Evolutionary conservation across 164 flowering plant species (phyloP), one percentile per base, ranked within the genome.

Genomic region (Piper longum): DNA sequence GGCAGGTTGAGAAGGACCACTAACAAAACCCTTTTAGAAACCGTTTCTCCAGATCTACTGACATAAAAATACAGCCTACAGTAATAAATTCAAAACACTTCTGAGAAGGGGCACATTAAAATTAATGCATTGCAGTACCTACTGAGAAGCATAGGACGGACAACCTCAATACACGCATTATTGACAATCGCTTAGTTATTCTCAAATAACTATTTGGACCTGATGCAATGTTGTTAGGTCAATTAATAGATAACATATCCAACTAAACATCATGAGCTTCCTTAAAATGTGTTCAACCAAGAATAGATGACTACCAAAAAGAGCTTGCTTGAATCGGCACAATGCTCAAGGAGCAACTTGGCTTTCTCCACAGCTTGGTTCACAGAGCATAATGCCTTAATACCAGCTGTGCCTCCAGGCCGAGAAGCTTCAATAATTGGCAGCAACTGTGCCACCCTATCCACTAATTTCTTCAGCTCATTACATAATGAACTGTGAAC

Each of bases 301-400:
- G 59, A 7, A 26, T 14, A 44, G 36, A 61, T 62, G 65, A 61
- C 11, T 77, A 84, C 89, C 89, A 86, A 66, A 74, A 80, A 86
- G 12, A 86, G 78, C 73, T 81, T 86, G 71, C 92, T 84, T 43
- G 75, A 76, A 39, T 84, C 85, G 4, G 80, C 63, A 61, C 92
- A 84, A 68, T 75, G 73, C 67, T 80, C 83, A 57, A 86, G 57
- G 64, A 86, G 70, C 55, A 65, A 60, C 70, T 83, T 81, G 43
- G 89, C 79, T 62, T 79, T 79, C 41, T 82, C 83, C 42, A 81
- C 52, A 16, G 84, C 73, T 41, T 40, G 13, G 58, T 67, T 77
- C 54, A 84, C 40, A 18, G 76, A 76, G 72, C 87, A 84, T 18
- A 86, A 63, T 4, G 75, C 74, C 56, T 80, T 80, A 57, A 84